Conservation (phyloP, 2,329 filamentous ascomycete genomes). For the Aspergillus quadricinctus region DNA sequence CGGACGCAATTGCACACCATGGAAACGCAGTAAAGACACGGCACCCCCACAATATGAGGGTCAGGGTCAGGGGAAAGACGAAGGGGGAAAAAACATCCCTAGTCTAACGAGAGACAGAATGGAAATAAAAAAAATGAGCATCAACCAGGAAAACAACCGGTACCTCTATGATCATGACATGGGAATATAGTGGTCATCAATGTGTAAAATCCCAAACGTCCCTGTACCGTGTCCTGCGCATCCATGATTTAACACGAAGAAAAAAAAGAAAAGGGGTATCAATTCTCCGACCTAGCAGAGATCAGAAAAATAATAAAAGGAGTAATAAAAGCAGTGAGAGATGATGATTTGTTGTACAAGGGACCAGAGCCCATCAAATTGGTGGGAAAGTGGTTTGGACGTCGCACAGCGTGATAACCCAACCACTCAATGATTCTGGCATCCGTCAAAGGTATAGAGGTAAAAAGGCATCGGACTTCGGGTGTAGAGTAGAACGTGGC, state of each 20-base stretch:
- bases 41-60: not conserved
- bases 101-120: slow-evolving; percentile 35
- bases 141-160: slow-evolving; percentile 28
- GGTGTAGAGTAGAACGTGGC: not conserved
- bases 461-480: slow-evolving; percentile 5
- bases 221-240: slow-evolving; percentile 17
- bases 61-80: slow-evolving; percentile 4
- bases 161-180: slow-evolving; percentile 39
- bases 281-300: slow-evolving; percentile 21
- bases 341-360: slow-evolving; percentile 29
- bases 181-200: slow-evolving; percentile 20
- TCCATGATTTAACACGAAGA: slow-evolving; percentile 15
- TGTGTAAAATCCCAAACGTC: slow-evolving; percentile 11
- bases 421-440: slow-evolving; percentile 4
- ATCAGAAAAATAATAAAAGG: slow-evolving; percentile 19
- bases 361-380: slow-evolving; percentile 5
- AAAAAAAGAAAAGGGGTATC: slow-evolving; percentile 23
- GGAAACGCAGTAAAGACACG: slow-evolving; percentile 11
- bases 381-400: not conserved
- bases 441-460: slow-evolving; percentile 10
- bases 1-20: slow-evolving; percentile 5
- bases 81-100: slow-evolving; percentile 25
- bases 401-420: slow-evolving; percentile 11
- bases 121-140: slow-evolving; percentile 22
- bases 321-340: slow-evolving; percentile 16